phyloP scores from a whole-genome alignment of 2,329 filamentous ascomycete genomes.

The Fusarium graminum region DNA sequence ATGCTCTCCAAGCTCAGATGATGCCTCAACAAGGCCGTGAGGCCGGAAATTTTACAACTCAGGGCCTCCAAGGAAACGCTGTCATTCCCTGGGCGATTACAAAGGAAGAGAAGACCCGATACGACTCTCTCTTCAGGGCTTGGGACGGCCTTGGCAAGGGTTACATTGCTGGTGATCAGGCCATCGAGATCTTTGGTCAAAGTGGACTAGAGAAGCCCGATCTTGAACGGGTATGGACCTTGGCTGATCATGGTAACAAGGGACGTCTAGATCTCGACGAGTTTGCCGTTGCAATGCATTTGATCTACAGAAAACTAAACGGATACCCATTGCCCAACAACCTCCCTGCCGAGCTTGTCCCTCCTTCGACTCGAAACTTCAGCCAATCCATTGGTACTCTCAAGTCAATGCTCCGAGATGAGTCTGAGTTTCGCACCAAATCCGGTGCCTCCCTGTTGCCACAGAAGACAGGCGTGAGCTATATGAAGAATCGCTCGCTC shows the following conservation, averaged over 20 bases:
- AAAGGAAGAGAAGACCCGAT: conserved; percentile 97
- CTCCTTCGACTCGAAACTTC: conserved; percentile 93
- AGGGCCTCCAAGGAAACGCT: conserved; percentile 90
- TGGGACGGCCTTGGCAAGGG: conserved; percentile 97
- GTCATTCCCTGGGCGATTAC: conserved; percentile 99
- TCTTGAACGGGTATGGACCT: conserved; percentile 92
- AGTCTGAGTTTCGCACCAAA: conserved; percentile 89
- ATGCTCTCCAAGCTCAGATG: conserved; percentile 91
- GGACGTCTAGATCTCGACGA: conserved; percentile 95
- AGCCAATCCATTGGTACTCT: conserved; percentile 93
- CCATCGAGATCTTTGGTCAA: conserved; percentile 97
- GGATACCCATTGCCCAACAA: conserved; percentile 91
- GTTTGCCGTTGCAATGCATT: conserved; percentile 98
- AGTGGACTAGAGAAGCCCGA: conserved; percentile 93
- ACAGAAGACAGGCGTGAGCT: conserved; percentile 97
- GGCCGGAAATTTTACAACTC: conserved; percentile 82
- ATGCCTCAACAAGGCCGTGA: conserved; percentile 97
- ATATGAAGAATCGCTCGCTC: conserved; percentile 96
- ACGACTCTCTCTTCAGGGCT: conserved; percentile 92
- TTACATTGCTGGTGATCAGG: conserved; percentile 90
- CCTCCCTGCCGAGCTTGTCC: conserved; percentile 90
- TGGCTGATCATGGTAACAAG: conserved; percentile 93
- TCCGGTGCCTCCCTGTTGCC: conserved; percentile 91
- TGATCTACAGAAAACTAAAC: conserved; percentile 97
- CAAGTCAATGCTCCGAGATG: conserved; percentile 88